Evolutionary conservation across 2,329 filamentous ascomycete genomes (phyloP).

Genomic region (Diaporthe australafricana): DNA sequence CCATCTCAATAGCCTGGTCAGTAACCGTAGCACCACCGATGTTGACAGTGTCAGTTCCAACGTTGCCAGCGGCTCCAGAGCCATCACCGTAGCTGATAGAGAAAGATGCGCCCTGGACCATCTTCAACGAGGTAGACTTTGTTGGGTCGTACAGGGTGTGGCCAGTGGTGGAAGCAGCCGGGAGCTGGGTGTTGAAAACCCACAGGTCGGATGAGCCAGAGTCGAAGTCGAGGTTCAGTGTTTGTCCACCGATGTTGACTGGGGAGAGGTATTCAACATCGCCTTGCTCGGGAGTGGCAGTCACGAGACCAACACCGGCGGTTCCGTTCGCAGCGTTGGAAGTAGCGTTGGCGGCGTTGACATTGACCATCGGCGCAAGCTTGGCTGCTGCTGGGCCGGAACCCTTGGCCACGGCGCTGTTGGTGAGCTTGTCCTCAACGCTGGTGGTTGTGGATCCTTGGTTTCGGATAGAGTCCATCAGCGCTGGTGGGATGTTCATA

Average conservation of each 20-base stretch:
- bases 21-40: constrained; percentile 73
- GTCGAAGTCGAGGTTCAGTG: constrained; percentile 77
- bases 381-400: constrained; percentile 12
- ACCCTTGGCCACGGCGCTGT: constrained; percentile 17
- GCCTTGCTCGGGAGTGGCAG: constrained; percentile 72
- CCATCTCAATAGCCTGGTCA: constrained; percentile 75
- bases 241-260: constrained; percentile 77
- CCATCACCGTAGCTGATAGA: constrained; percentile 77
- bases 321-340: constrained; percentile 34
- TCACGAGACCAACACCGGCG: constrained; percentile 65
- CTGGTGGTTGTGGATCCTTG: constrained; percentile 39
- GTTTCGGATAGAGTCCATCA: constrained; percentile 52
- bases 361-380: constrained; percentile 2
- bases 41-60: constrained; percentile 75
- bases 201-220: constrained; percentile 82
- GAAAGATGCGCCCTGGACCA: constrained; percentile 62
- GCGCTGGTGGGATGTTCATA: constrained; percentile 59
- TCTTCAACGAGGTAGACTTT: constrained; percentile 49
- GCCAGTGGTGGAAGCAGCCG: constrained; percentile 53
- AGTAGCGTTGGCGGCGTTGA: constrained; percentile 41
- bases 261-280: constrained; percentile 78
- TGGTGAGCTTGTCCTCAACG: constrained; percentile 35
- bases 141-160: constrained; percentile 59
- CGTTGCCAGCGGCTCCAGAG: constrained; percentile 71
- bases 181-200: constrained; percentile 75